phyloP scores from a whole-genome alignment of 495 filamentous ascomycete species.

The Aspergillus avenaceus region DNA sequence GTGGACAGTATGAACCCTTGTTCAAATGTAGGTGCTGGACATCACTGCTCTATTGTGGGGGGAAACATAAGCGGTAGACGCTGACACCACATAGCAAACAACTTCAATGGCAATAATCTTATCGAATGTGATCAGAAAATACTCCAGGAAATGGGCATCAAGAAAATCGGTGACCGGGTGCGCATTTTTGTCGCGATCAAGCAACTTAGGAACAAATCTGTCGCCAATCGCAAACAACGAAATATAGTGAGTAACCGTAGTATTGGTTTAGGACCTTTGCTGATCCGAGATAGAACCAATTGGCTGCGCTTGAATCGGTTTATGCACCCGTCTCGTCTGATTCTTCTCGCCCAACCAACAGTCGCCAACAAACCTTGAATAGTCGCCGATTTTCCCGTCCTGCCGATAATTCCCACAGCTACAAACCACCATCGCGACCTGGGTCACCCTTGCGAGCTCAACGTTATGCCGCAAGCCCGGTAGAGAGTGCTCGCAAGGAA shows the following conservation, averaged over 20 bases:
- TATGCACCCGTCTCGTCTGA: constrained; percentile 60
- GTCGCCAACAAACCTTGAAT: constrained; percentile 47
- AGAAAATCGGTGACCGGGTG: constrained; percentile 97
- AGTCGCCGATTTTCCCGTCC: constrained; percentile 76
- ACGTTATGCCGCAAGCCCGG: constrained; percentile 50
- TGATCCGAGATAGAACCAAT: constrained; percentile 35
- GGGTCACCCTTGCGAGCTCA: constrained; percentile 60
- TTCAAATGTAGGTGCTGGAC: constrained; percentile 61
- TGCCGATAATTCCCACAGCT: constrained; percentile 39
- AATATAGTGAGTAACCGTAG: constrained; percentile 63
- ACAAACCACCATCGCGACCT: constrained; percentile 61
- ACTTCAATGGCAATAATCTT: constrained; percentile 94
- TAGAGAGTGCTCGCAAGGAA: constrained; percentile 46
- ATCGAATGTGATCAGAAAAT: constrained; percentile 95
- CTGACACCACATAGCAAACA: constrained; percentile 57
- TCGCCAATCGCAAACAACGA: constrained; percentile 77
- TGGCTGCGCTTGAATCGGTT: constrained; percentile 41
- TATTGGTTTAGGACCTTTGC: not conserved
- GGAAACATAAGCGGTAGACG: not conserved
- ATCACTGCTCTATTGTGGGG: not conserved
- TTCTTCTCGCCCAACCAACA: constrained; percentile 57
- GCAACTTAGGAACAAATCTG: constrained; percentile 79
- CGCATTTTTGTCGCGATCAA: constrained; percentile 91
- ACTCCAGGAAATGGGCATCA: constrained; percentile 96
- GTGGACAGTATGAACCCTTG: constrained; percentile 84